Evolutionary conservation across 441 rosid species (phyloP).

Genomic region (Isatis lusitanica): DNA sequence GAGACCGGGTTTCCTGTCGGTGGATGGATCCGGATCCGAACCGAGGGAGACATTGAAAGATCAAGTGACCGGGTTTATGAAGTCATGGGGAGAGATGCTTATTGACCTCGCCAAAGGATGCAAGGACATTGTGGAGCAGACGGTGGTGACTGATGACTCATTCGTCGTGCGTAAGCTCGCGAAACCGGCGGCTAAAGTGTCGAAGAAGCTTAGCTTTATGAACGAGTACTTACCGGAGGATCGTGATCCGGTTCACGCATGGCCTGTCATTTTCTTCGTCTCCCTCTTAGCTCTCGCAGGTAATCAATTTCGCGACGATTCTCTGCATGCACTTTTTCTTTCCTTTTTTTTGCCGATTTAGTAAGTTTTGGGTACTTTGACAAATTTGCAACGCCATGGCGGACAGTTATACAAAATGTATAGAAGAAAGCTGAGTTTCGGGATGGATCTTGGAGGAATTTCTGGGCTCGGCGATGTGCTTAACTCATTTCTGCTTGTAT

Average conservation of each 20-base stretch:
- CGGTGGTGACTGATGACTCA: slow-evolving; percentile 67
- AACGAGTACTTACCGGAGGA: slow-evolving; percentile 90
- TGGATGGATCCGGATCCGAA: slow-evolving; percentile 20
- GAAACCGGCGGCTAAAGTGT: slow-evolving; percentile 58
- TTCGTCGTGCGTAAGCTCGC: slow-evolving; percentile 62
- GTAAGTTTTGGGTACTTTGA: neutral
- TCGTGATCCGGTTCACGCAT: slow-evolving; percentile 79
- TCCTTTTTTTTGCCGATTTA: neutral
- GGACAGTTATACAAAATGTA: neutral
- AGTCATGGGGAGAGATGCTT: slow-evolving; percentile 84
- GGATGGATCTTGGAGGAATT: neutral
- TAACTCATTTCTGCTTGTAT: neutral
- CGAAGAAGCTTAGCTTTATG: slow-evolving; percentile 58
- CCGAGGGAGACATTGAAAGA: slow-evolving; percentile 53
- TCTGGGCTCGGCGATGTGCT: neutral
- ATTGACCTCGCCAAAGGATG: slow-evolving; percentile 75
- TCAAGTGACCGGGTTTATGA: slow-evolving; percentile 63
- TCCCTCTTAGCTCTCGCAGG: slow-evolving; percentile 71
- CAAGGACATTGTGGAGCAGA: slow-evolving; percentile 65
- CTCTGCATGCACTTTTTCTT: neutral
- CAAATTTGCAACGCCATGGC: neutral
- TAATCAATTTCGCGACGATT: slow-evolving; percentile 14
- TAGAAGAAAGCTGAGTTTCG: neutral
- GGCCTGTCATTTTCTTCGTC: slow-evolving; percentile 78
- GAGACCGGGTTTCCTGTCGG: slow-evolving; percentile 31